A percentile compares a stretch with the other conserved stretches of the same genome.
Evolutionary conservation across 1,284 basidiomycete species (phyloP).

Genomic region (Gymnopus androsaceus): DNA sequence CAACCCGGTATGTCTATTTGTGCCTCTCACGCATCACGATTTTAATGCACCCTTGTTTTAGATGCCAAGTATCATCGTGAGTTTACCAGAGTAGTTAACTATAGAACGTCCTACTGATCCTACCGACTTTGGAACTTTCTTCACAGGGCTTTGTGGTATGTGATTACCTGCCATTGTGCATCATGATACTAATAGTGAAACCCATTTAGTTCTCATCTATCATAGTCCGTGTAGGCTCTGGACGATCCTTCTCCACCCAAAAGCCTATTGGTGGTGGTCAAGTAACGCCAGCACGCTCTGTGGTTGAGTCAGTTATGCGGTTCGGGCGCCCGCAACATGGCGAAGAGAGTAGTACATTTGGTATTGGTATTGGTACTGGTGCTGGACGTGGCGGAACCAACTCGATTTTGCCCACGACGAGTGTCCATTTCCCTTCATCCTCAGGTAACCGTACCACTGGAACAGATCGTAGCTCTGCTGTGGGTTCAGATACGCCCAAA

Average conservation of each 20-base stretch:
- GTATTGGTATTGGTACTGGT: not conserved
- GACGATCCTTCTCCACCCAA: not conserved
- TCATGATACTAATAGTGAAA: not conserved
- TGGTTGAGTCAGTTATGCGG: not conserved
- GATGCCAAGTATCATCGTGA: constrained; percentile 9
- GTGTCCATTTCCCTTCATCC: not conserved
- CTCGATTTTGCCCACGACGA: not conserved
- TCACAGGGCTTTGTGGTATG: constrained; percentile 4
- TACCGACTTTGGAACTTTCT: not conserved
- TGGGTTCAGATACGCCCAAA: not conserved
- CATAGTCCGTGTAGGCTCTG: constrained; percentile 1
- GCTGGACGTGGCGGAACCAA: not conserved
- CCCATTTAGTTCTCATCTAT: constrained; percentile 1
- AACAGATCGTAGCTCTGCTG: not conserved
- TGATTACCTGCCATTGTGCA: not conserved
- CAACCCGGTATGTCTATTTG: not conserved
- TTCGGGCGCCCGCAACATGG: constrained; percentile 1
- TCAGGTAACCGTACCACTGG: not conserved
- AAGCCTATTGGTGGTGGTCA: not conserved
- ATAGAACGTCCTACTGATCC: not conserved
- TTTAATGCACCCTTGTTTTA: not conserved
- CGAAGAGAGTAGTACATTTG: not conserved
- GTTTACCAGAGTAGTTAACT: not conserved
- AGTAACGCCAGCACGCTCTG: not conserved
- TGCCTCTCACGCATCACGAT: not conserved